A percentile compares a stretch with the other conserved stretches of the same genome.
Evolutionary conservation across 225 moss, liverwort and hornwort genomes (phyloP).

Genomic region (Straminergon stramineum): DNA sequence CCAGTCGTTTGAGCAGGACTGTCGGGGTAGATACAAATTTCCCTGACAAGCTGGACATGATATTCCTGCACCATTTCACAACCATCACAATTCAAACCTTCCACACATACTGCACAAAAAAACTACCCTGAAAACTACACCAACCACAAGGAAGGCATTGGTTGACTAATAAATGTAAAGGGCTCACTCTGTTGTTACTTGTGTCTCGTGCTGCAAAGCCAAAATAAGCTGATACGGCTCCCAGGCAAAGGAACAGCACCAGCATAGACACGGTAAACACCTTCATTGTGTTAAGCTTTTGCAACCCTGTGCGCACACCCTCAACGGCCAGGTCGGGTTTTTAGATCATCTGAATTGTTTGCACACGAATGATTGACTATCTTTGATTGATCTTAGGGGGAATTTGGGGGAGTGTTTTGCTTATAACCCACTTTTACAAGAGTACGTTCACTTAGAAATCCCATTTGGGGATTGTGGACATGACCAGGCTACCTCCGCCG

Average conservation of each 20-base stretch:
- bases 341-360: not conserved
- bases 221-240: conserved; percentile 18
- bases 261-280: conserved; percentile 8
- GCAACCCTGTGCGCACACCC: not conserved
- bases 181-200: conserved; percentile 13
- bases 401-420: not conserved
- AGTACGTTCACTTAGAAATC: not conserved
- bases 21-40: conserved; percentile 28
- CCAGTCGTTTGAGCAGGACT: conserved; percentile 30
- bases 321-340: not conserved
- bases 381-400: not conserved
- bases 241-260: conserved; percentile 13
- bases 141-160: not conserved
- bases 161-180: too few species aligned
- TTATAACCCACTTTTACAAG: not conserved
- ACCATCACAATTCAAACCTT: not conserved
- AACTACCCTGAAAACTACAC: not conserved
- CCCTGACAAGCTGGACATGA: conserved; percentile 9
- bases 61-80: conserved; percentile 18
- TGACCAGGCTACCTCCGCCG: not conserved
- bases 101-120: not conserved
- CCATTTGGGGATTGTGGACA: not conserved
- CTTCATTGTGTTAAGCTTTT: conserved; percentile 1
- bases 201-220: conserved; percentile 7
- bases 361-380: not conserved